phyloP scores from a whole-genome alignment of 1,139 yeast genomes.

The Blastobotrys raffinosifermentans region DNA sequence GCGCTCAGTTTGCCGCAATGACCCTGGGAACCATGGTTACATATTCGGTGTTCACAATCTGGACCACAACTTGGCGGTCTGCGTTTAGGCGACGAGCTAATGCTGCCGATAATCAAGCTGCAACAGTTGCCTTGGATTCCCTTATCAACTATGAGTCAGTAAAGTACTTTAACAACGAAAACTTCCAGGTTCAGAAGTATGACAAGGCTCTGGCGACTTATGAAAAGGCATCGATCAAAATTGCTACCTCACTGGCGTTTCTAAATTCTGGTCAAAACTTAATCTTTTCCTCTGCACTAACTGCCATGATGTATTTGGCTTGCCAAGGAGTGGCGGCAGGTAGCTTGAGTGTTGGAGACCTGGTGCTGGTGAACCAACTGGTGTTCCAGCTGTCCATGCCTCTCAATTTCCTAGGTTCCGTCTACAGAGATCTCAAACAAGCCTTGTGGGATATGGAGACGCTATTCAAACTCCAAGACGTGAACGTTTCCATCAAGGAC shows the following conservation, averaged over 20 bases:
- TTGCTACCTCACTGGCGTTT: slow-evolving; percentile 87
- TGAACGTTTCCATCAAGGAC: slow-evolving; percentile 61
- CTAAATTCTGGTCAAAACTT: slow-evolving; percentile 89
- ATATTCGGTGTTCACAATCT: slow-evolving; percentile 79
- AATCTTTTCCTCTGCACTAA: slow-evolving; percentile 85
- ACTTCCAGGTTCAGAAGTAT: slow-evolving; percentile 71
- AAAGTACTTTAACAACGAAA: slow-evolving; percentile 87
- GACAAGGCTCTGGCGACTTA: slow-evolving; percentile 69
- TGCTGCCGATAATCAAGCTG: slow-evolving; percentile 90
- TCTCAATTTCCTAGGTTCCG: slow-evolving; percentile 87
- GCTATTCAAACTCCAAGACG: slow-evolving; percentile 47
- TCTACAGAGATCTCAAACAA: slow-evolving; percentile 89
- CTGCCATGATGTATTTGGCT: slow-evolving; percentile 99
- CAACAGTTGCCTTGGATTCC: slow-evolving; percentile 90
- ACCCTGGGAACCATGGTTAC: slow-evolving; percentile 84
- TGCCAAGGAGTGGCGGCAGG: slow-evolving; percentile 87
- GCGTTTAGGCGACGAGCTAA: slow-evolving; percentile 86
- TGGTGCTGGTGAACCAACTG: slow-evolving; percentile 91
- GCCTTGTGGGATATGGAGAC: slow-evolving; percentile 40
- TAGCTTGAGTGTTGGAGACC: slow-evolving; percentile 82
- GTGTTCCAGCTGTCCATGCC: slow-evolving; percentile 96
- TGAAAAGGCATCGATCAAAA: slow-evolving; percentile 77
- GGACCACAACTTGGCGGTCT: slow-evolving; percentile 96
- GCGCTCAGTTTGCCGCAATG: slow-evolving; percentile 80
- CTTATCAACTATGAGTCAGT: slow-evolving; percentile 92